Evolutionary conservation across 352 stramenopile species (phyloP).

Genomic region (Saprolegnia parasitica): DNA sequence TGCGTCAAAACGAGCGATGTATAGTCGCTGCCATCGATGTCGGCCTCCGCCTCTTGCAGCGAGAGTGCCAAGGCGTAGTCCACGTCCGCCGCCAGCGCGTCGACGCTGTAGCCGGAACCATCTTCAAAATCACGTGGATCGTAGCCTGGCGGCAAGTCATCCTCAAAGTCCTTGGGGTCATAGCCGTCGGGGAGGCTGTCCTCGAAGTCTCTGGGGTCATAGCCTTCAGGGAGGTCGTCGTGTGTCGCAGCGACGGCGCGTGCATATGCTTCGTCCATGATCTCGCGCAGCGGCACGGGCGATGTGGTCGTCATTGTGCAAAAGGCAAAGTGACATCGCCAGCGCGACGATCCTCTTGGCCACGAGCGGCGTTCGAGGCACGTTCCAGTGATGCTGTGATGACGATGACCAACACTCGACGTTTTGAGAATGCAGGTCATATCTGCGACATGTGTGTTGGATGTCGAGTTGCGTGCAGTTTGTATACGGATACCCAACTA

Average conservation of each 20-base stretch:
- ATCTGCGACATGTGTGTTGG: no score
- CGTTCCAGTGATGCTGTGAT: no score
- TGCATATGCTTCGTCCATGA: constrained; percentile 5
- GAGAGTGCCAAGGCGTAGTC: constrained; percentile 7
- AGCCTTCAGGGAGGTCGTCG: constrained; percentile 11
- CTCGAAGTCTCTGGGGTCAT: not conserved
- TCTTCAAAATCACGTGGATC: not conserved
- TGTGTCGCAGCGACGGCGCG: not conserved
- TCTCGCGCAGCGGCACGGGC: constrained; percentile 4
- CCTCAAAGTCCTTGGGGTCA: constrained; percentile 8
- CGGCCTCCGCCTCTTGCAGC: not conserved
- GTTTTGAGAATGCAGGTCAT: no score
- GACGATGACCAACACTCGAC: no score
- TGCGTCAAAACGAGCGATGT: not conserved
- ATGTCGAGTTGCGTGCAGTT: no score
- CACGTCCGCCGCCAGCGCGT: not conserved
- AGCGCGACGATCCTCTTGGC: no score
- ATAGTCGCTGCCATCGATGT: not conserved
- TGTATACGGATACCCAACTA: no score
- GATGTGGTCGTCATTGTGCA: not conserved
- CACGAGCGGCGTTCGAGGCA: no score
- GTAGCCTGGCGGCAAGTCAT: not conserved
- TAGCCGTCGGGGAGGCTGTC: not conserved
- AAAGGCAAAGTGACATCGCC: no score
- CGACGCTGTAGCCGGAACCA: not conserved